Evolutionary conservation across 192 early-diverging fungal genomes (phyloP), one percentile per base, ranked within the genome.

Genomic region (Podila minutissima): DNA sequence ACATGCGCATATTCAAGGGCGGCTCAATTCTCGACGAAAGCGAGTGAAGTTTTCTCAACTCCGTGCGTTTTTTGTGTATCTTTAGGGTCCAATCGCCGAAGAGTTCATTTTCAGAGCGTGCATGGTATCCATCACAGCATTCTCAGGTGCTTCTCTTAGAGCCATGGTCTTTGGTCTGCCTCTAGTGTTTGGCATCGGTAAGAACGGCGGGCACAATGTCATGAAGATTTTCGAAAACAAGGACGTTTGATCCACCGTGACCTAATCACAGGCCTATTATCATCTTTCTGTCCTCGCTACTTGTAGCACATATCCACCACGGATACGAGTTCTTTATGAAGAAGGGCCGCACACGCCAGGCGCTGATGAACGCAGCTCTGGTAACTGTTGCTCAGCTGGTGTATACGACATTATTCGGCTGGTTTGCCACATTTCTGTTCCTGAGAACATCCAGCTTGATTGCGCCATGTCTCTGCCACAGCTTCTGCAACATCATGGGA

Each of bases 331-430:
- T 58, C 4, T 92, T 85, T 66, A 66, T 82, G 11, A 70, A 74
- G 28, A 69, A 74, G 50, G 89, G 88, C 7, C 24, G 77, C 26
- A 88, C 55, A 0, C 41, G 28, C 5, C 51, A 62, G 8, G 87
- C 89, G 0, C 62, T 91, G 4, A 72, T 84, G 31, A 64, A 74
- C 12, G 84, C 86, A 22, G 20, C 75, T 10, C 3, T 86, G 8
- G 66, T 61, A 4, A 74, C 85, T 3, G 28, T 72, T 0, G 92
- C 92, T 51, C 93, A 95, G 64, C 89, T 96, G 55, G 37, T 65
- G 0, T 96, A 94, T 75, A 96, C 93, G 2, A 91, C 87, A 5
- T 22, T 95, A 6, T 96, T 95, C 86, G 94, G 94, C 22, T 94
- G 92, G 92, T 93, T 90, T 85, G 90, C 89, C 12, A 88, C 89